Evolutionary conservation across 345 rosid genomes (phyloP).

Genomic region (Punica granatum): DNA sequence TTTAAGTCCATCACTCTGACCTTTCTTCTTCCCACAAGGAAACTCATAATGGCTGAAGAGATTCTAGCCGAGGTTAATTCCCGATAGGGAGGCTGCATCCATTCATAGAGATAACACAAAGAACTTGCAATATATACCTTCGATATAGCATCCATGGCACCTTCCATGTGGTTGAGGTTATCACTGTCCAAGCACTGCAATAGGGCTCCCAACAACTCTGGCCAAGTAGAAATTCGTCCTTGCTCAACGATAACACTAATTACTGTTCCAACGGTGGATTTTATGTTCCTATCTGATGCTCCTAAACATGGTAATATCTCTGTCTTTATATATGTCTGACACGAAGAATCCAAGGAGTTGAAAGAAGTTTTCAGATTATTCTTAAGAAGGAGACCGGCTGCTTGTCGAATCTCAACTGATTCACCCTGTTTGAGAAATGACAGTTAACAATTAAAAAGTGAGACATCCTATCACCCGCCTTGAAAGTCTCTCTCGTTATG

Average conservation of each 20-base stretch:
- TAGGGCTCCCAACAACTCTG: conserved; percentile 79
- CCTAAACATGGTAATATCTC: conserved; percentile 88
- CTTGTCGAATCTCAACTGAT: conserved; percentile 87
- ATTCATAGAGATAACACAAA: not conserved
- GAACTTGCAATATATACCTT: conserved; percentile 51
- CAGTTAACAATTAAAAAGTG: not conserved
- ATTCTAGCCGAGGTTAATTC: too few relatives aligned
- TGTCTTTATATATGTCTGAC: conserved; percentile 61
- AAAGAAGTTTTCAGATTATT: conserved; percentile 72
- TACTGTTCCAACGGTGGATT: conserved; percentile 87
- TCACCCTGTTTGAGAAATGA: conserved; percentile 42
- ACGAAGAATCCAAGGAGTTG: conserved; percentile 50
- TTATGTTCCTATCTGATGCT: conserved; percentile 75
- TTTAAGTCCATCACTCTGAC: too few relatives aligned
- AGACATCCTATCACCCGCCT: too few relatives aligned
- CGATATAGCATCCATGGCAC: conserved; percentile 95
- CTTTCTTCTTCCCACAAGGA: too few relatives aligned
- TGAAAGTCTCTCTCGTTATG: too few relatives aligned
- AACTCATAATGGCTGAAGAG: too few relatives aligned
- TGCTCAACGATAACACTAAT: conserved; percentile 69
- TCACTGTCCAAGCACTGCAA: conserved; percentile 78
- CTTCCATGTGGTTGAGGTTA: conserved; percentile 89
- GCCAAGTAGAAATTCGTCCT: conserved; percentile 75
- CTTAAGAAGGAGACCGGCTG: conserved; percentile 90
- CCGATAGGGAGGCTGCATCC: too few relatives aligned